These are phyloP conservation scores for Adansonia gregorii DNA, from an alignment of 441 rosid genomes.

Conservation along the genomic window DNA sequence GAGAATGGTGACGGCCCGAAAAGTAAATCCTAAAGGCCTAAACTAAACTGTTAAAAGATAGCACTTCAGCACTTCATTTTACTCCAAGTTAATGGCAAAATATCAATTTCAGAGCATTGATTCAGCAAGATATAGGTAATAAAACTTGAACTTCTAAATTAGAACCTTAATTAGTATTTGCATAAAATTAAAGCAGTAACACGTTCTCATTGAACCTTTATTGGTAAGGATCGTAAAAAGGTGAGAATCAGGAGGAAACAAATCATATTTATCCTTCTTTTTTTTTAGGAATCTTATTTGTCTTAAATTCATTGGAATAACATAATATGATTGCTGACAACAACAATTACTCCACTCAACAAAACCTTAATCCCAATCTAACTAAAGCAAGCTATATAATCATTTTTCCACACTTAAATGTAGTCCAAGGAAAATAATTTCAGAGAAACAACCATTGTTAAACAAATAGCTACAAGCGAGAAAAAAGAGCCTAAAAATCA, in stretches of 20 bases:
- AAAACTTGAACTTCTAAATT: neutral
- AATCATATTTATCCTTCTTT: neutral
- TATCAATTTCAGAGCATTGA: conserved; percentile 17
- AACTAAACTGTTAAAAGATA: neutral
- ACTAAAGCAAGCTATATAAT: neutral
- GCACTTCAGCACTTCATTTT: neutral
- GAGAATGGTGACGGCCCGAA: conserved; percentile 1
- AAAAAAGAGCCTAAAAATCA: neutral
- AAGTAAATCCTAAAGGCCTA: neutral
- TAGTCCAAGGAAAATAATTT: neutral
- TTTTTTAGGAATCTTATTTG: neutral
- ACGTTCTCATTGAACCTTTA: neutral
- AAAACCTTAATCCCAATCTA: neutral
- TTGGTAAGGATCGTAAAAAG: neutral
- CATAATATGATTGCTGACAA: neutral
- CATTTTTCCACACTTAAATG: neutral
- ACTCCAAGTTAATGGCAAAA: neutral
- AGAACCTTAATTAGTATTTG: neutral
- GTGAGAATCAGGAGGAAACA: neutral
- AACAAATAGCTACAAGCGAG: neutral
- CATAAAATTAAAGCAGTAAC: conserved; percentile 3
- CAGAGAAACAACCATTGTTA: neutral
- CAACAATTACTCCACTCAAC: neutral
- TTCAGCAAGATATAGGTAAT: neutral
- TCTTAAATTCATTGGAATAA: neutral